Conservation (phyloP, 306 rosid species). For the Crotalaria pallida region DNA sequence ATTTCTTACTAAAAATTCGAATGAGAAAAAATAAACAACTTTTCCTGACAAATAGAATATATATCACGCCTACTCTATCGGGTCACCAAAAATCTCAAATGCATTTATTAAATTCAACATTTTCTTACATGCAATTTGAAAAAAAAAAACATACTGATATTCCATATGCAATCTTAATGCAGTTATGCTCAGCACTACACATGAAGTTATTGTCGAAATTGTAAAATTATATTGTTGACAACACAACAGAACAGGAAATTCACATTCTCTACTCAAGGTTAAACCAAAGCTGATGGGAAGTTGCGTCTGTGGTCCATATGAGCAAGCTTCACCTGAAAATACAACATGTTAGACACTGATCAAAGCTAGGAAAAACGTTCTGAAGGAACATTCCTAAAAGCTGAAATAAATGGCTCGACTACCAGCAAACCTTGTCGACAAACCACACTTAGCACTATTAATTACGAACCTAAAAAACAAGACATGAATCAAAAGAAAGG, state of each 20-base stretch:
- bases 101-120: slow-evolving; percentile 19
- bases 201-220: slow-evolving; percentile 3
- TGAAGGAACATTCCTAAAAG: background rate
- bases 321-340: slow-evolving; percentile 70
- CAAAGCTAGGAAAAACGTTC: background rate
- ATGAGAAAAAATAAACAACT: no score
- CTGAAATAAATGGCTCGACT: slow-evolving; percentile 16
- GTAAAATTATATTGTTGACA: slow-evolving; percentile 22
- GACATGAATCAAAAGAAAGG: background rate
- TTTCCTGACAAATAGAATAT: no score
- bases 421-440: background rate
- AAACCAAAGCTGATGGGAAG: slow-evolving; percentile 58
- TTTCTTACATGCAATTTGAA: slow-evolving; percentile 10
- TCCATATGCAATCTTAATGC: background rate
- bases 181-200: slow-evolving; percentile 7
- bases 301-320: slow-evolving; percentile 60
- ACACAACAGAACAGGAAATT: slow-evolving; percentile 8
- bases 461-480: background rate
- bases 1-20: no score
- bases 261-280: slow-evolving; percentile 2
- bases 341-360: background rate
- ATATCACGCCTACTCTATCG: background rate
- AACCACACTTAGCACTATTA: background rate
- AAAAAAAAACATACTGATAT: background rate
- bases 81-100: slow-evolving; percentile 21